Evolutionary conservation across 495 filamentous ascomycete genomes (phyloP).

Genomic region (Daldinia decipiens): DNA sequence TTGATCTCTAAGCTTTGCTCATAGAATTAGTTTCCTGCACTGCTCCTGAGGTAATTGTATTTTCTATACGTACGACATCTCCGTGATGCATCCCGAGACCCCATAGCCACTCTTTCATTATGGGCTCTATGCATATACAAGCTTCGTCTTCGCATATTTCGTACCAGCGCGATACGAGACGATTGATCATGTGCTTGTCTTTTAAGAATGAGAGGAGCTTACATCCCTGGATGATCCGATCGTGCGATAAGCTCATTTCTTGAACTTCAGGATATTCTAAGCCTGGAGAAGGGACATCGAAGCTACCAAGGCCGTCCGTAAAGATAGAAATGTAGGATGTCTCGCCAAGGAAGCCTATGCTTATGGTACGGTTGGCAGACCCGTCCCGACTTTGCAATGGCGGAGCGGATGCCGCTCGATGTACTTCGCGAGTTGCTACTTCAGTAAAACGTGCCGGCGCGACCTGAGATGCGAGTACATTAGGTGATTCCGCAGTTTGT

Average conservation of each 20-base stretch:
- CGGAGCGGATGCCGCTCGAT: slow-evolving; percentile 49
- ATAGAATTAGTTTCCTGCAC: slow-evolving; percentile 8
- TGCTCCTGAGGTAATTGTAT: background rate
- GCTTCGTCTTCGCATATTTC: slow-evolving; percentile 45
- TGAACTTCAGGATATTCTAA: slow-evolving; percentile 34
- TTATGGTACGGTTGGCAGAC: slow-evolving; percentile 22
- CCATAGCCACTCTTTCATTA: slow-evolving; percentile 50
- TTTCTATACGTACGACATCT: slow-evolving; percentile 33
- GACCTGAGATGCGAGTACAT: slow-evolving; percentile 11
- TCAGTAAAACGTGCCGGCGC: slow-evolving; percentile 20
- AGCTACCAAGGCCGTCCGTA: slow-evolving; percentile 42
- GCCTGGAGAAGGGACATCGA: slow-evolving; percentile 27
- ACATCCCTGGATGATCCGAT: slow-evolving; percentile 45
- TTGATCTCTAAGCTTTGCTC: slow-evolving; percentile 34
- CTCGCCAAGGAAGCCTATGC: slow-evolving; percentile 44
- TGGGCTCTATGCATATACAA: slow-evolving; percentile 46
- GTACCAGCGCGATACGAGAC: slow-evolving; percentile 45
- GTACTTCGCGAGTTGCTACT: slow-evolving; percentile 26
- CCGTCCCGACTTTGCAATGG: slow-evolving; percentile 41
- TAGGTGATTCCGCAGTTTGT: slow-evolving; percentile 7
- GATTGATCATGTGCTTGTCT: slow-evolving; percentile 39
- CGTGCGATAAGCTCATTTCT: slow-evolving; percentile 42
- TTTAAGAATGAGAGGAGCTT: slow-evolving; percentile 46
- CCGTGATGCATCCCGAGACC: slow-evolving; percentile 41
- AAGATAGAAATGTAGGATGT: slow-evolving; percentile 47